Base-by-base conservation (phyloP, 805 yeast genomes). In the Myxozyma melibiosi region DNA sequence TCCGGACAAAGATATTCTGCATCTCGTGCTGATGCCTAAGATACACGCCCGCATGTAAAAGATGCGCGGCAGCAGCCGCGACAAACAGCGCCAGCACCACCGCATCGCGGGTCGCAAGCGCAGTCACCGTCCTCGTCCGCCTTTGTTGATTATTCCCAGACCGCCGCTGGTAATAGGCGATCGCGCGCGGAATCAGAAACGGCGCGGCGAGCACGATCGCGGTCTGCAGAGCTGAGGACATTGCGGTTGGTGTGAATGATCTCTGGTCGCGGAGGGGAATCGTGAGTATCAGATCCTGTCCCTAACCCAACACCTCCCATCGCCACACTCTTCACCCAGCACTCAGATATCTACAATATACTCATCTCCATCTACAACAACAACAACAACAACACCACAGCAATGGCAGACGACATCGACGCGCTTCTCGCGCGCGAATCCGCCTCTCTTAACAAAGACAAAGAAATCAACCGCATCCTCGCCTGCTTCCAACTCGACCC, bases 391-490 rank as follows among this genome's bases (percentile, higher is more conserved):
- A 41, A 41, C n/a, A 7, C 9, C 18, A n/a, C 45, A 8, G 30
- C n/a, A 20, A 51, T 40, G 47, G 35, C 51, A 4, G 70, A 61
- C 51, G 71, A 69, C 22, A 59, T 71, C 18, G 73, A 70, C 11
- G 76, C 31, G 16, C 42, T 71, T 7, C 66, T 70, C 14, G 56
- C 65, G 24, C 55, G 64, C 37, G 72, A 70, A 37, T 65, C 70
- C 14, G 61, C 67, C 14, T 65, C 57, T 18, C 63, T 61, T 27
- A 45, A 62, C 18, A 58, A 76, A 65, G 87, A 84, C 57, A 67
- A 66, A 30, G 90, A 85, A 64, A 81, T 85, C 11, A 73, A 71
- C 13, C 72, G 90, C 24, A 78, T 85, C n/a, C 65, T 84, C 18
- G 53, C 63, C 3, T 73, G 80, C 27, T 76, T 78, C 66, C 73